Evolutionary conservation across 768 basidiomycete species (phyloP), one percentile per base, ranked within the genome.

Genomic region (Pisolithus sp.): DNA sequence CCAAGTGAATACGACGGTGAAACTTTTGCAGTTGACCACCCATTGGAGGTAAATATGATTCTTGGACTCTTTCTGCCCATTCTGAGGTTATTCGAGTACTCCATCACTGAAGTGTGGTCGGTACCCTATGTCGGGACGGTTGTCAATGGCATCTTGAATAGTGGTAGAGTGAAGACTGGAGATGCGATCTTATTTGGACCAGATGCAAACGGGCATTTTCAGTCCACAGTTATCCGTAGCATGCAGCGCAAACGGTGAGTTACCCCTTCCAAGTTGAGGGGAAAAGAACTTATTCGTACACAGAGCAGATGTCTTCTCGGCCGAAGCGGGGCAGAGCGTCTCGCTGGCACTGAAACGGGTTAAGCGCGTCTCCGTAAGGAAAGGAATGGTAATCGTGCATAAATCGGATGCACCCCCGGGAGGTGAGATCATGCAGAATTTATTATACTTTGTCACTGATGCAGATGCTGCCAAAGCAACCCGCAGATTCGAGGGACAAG

Each of bases 271-370:
- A 24, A 15, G 30, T 21, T 17, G 45, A 18, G 21, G n/a, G 44
- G 28, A 47, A 50, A 18, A 10, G 0, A 23, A 46, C 58, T 53
- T 53, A 49, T 7, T 21, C n/a, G 49, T 43, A 24, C 23, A 49
- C 55, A 87, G 93, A 31, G 93, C 88, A 20, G 76, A 85, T 49
- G 92, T 99, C 3, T 75, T 75, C 15, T 77, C 78, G 13, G 96
- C 91, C 0, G 94, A 97, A 60, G 96, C 96, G 6, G 96, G 96
- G 2, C 96, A 99, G 70, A 91, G 89, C 46, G 93, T 99, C 18
- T 89, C 90, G 7, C 74, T 96, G 49, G 96, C 95, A 4, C 70
- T 99, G 26, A 99, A 98, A 73, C 80, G 91, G 42, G 85, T 96
- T 53, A 78, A 86, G 50, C 74, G 90, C 49, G 78, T 82, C 7